Evolutionary conservation across 1,139 yeast species (phyloP).

Genomic region (Lodderomyces orthopsilosis): DNA sequence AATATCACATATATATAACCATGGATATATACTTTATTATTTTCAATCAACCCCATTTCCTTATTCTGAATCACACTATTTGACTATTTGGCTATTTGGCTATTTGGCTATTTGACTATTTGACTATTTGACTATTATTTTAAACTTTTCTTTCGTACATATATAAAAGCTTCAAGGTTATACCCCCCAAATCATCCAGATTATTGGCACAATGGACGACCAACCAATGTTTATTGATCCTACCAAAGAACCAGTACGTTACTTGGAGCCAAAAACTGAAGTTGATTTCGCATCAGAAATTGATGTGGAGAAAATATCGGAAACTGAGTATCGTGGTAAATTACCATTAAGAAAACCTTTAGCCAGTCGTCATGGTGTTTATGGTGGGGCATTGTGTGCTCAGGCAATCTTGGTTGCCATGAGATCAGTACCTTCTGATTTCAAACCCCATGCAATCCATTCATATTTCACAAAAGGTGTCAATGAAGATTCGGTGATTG

Average conservation of each 20-base stretch:
- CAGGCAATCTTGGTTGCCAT: constrained; percentile 37
- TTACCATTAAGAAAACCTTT: constrained; percentile 26
- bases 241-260: neutral
- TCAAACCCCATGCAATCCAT: constrained; percentile 36
- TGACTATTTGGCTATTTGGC: too few relatives aligned
- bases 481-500: constrained; percentile 19
- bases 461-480: constrained; percentile 31
- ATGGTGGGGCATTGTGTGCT: constrained; percentile 34
- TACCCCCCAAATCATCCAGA: neutral
- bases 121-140: too few relatives aligned
- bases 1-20: neutral
- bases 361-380: constrained; percentile 26
- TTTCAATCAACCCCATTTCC: too few relatives aligned
- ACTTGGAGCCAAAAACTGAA: neutral
- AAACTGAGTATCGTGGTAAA: constrained; percentile 19
- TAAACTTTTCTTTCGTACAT: neutral
- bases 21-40: neutral
- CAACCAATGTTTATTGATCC: neutral
- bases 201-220: neutral
- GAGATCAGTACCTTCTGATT: constrained; percentile 24
- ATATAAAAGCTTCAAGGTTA: neutral
- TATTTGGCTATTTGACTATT: too few relatives aligned
- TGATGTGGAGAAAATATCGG: constrained; percentile 22
- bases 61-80: too few relatives aligned
- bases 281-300: constrained; percentile 15